Percentiles rank a stretch among this genome's conserved stretches.
Conservation (phyloP, 129 eudicot genomes). For the Heracleum sosnowskyi region DNA sequence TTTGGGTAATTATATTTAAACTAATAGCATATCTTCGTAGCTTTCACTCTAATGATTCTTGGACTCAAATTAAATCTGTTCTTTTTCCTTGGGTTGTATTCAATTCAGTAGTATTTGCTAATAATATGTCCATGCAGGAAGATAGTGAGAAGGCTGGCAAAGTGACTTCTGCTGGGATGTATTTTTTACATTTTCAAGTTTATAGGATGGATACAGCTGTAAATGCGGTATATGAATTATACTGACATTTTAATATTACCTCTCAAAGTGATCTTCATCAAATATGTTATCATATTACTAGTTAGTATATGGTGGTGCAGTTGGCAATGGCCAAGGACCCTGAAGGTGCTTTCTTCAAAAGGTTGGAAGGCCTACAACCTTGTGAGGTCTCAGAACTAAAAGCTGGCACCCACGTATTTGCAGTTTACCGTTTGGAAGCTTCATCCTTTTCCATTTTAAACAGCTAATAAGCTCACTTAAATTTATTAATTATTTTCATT, state of each 20-base stretch:
- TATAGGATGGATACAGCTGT: conserved; percentile 91
- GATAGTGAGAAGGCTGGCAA: conserved; percentile 96
- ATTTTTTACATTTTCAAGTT: too few species aligned
- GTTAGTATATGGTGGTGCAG: conserved; percentile 28
- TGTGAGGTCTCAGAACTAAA: conserved; percentile 88
- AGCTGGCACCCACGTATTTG: conserved; percentile 91
- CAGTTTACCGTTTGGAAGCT: conserved; percentile 64
- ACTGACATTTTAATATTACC: not conserved
- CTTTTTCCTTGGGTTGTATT: too few species aligned
- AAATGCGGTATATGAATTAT: conserved; percentile 57
- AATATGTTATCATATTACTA: not conserved
- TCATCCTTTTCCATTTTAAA: not conserved
- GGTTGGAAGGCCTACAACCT: conserved; percentile 95
- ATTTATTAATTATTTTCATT: not conserved
- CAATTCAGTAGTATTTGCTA: not conserved
- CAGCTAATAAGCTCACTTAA: not conserved
- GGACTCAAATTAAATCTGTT: too few species aligned
- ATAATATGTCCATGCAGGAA: conserved; percentile 47
- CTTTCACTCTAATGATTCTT: too few species aligned
- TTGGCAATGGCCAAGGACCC: conserved; percentile 47
- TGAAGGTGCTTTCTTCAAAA: conserved; percentile 96
- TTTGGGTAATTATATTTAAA: too few species aligned
- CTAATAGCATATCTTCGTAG: too few species aligned
- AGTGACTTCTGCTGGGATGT: too few species aligned
- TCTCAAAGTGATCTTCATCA: not conserved